Evolutionary conservation across 257 asterid genomes (phyloP), one percentile per base, ranked within the genome.

Genomic region (Jaltomata sinuosa): DNA sequence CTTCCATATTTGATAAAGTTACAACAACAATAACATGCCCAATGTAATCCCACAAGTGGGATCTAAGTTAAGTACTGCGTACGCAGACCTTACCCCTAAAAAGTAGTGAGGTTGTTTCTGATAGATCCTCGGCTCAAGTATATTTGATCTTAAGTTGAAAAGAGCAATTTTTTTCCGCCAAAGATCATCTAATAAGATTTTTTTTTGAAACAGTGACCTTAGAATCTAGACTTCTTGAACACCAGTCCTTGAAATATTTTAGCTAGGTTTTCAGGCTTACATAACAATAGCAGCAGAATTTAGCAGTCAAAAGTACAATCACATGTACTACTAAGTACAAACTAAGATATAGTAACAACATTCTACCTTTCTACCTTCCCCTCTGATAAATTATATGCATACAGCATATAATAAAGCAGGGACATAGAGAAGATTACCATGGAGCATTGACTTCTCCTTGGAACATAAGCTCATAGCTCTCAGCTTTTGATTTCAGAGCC

Each of bases 381-480:
- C 50, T 38, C 32, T 38, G 79, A 76, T 47, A n/a, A n/a, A n/a
- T 45, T 47, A 40, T 15, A 14, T n/a, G 81, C 81, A 47, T 76
- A 47, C 81, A 45, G 0, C 40, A 47, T 45, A 47, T 14, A 45
- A 15, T 29, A 5, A 64, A 29, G 72, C 14, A 29, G 72, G 29
- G 29, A 25, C 2, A 76, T 47, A 64, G 53, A 84, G 22, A 64
- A 69, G 59, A 80, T 85, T 78, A 91, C 97, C 97, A 93, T n/a
- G 95, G 91, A 36, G 92, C 93, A 5, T 84, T 86, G 25, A 85
- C 93, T 90, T 89, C 96, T 84, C 89, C 91, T 78, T 85, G 92
- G 84, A 93, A 93, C 87, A 45, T 74, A n/a, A 80, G 55, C 57
- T 88, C 91, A 76, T 85, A 91, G 81, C 88, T 85, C 89, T 93